Base-by-base conservation (phyloP, 768 basidiomycete genomes). In the Sutorius australiensis region DNA sequence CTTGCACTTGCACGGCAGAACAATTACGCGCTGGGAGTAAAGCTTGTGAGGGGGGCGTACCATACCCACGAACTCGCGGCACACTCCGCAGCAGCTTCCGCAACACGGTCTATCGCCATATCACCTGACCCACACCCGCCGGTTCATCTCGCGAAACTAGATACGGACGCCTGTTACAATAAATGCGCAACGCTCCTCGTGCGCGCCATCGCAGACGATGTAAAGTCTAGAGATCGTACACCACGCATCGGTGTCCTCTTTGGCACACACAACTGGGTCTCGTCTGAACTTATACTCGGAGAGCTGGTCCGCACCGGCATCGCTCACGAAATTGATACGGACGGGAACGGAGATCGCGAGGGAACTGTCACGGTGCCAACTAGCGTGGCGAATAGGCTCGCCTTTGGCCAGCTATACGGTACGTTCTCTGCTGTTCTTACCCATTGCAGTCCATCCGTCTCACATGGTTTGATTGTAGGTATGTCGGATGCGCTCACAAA, bases 1-100 rank as follows among this genome's bases (percentile, higher is more conserved):
- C 72, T 95, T 41, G 70, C 69, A 13, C 86, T 89, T 46, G 88
- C 94, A 4, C 75, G 79, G 55, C 67, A 66, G 46, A 75, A 84
- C 56, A 76, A 80, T 34, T 95, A 90, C 64, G 76, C 87, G 0
- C 77, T 95, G 0, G 94, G 94, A 10, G 83, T 92, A 50, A 98
- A 97, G 69, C 86, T 98, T 44, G 94, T 97, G 30, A 83, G 94
- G 21, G 94, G 94, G 0, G 94, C 94, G 3, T 98, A 98, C 68
- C 91, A 94, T 62, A 77, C 82, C 0, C 80, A 88, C 52, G 94
- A 97, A 63, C 56, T 80, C 27, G 72, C 77, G 5, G 82, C 82
- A 2, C 77, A 66, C 33, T 34, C 54, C 10, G 43, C 58, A 11
- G 32, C 50, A 10, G 19, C 47, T 28, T 71, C 72, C 1, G 21